Evolutionary conservation across 225 moss, liverwort and hornwort genomes (phyloP), one percentile per base, ranked within the genome.

Genomic region (Marchantia paleacea): DNA sequence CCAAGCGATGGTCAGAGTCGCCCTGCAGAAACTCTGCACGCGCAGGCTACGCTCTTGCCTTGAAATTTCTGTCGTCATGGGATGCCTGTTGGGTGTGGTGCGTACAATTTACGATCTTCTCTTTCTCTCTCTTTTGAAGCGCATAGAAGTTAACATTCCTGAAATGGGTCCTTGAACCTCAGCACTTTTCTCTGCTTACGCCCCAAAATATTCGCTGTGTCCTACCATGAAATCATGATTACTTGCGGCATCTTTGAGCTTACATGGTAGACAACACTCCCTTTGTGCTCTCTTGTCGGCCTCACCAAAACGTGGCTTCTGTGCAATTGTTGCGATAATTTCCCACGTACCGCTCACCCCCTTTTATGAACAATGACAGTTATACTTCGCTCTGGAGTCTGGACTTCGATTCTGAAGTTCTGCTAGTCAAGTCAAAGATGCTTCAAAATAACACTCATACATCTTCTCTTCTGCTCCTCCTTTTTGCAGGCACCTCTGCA

Each of bases 361-460:
- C 73, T 53, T 73, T 73, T 57, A 76, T 76, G 76, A 61, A 57
- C 47, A 58, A 10, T 18, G 57, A 64, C 47, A 53, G 57, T 67
- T 75, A 72, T 80, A 64, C 57, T 58, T 51, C 31, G 29, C 31
- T 61, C 57, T 54, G 28, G 73, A 77, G 48, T 50, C 66, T 66
- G 31, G 73, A 12, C 58, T 60, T 50, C 48, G 63, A 28, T 65
- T 70, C 28, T 28, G n/a, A 54, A 55, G 7, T 24, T 15, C 9
- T 51, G 25, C 25, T 50, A 66, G 69, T 75, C 75, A 74, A 81
- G 85, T 85, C 85, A 85, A 85, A 85, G 85, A 85, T 85, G 75
- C 85, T 61, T 53, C 25, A 50, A 51, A 52, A 3, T 22, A 55
- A 4, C 31, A 61, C 18, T 31, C 39, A 76, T 47, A 62, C 73